Percentiles rank a stretch among this genome's conserved stretches.
These are phyloP conservation scores for Neurospora crassa DNA, from an alignment of 2,329 filamentous ascomycete genomes.

Conservation along the genomic window DNA sequence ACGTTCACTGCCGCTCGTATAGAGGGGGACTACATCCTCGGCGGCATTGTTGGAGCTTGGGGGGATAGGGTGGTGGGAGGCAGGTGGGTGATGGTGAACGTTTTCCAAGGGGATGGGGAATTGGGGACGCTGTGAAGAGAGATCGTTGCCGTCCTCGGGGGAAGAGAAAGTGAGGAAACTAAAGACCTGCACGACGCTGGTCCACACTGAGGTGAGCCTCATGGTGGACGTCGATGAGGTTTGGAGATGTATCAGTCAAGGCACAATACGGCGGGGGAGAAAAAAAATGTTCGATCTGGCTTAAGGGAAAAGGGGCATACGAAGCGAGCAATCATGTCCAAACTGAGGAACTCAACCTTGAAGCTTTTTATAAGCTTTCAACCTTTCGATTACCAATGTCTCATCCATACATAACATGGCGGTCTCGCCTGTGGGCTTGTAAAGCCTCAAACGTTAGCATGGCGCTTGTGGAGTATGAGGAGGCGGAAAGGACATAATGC, in stretches of 20 bases:
- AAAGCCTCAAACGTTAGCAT: not conserved
- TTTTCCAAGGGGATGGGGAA: not conserved
- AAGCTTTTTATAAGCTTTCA: not conserved
- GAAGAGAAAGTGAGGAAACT: conserved; percentile 4
- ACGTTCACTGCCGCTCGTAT: not conserved
- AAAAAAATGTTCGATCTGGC: not conserved
- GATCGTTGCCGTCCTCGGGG: not conserved
- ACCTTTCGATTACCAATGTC: not conserved
- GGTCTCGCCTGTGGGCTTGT: not conserved
- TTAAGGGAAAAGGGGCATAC: not conserved
- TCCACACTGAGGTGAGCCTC: conserved; percentile 7
- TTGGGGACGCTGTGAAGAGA: not conserved
- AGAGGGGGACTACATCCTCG: conserved; percentile 1
- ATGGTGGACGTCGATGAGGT: conserved; percentile 1
- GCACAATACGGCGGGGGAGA: not conserved
- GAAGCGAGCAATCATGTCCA: not conserved
- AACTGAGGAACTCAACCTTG: not conserved
- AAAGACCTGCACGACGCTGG: conserved; percentile 6
- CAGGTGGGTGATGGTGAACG: not conserved
- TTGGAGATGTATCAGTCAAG: not conserved
- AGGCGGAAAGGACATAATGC: not conserved
- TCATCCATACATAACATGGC: not conserved
- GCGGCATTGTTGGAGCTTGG: not conserved
- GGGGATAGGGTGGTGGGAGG: not conserved
- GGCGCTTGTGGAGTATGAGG: not conserved